Conservation (phyloP, 352 stramenopile species). For the Phytophthora cajani region DNA sequence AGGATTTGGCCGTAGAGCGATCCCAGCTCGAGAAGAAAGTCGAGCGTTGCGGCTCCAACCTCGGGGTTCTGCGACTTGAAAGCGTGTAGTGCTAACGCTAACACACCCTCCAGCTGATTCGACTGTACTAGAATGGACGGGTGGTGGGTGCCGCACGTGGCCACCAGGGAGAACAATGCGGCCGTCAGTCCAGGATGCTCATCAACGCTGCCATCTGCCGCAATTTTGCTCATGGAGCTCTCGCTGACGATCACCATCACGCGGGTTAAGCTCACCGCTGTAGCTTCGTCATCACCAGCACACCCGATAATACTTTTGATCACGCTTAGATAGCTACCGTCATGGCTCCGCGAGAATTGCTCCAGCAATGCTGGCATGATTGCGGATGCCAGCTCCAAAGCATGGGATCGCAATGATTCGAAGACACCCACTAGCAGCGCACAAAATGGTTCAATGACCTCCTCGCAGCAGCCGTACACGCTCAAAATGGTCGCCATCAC, state of each 20-base stretch:
- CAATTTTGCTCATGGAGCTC: slow-evolving; percentile 63
- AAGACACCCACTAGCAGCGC: slow-evolving; percentile 65
- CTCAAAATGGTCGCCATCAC: slow-evolving; percentile 59
- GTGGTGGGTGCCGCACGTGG: slow-evolving; percentile 57
- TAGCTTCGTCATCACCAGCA: slow-evolving; percentile 65
- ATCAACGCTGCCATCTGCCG: slow-evolving; percentile 53
- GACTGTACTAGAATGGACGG: slow-evolving; percentile 73
- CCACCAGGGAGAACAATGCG: slow-evolving; percentile 65
- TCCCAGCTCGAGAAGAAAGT: slow-evolving; percentile 70
- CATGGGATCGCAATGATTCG: slow-evolving; percentile 65
- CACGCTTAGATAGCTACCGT: slow-evolving; percentile 69
- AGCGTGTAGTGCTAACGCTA: slow-evolving; percentile 64
- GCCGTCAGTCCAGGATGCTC: slow-evolving; percentile 58
- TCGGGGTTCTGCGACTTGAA: slow-evolving; percentile 76
- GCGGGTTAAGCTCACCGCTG: slow-evolving; percentile 63
- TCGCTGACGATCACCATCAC: slow-evolving; percentile 71
- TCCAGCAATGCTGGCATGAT: slow-evolving; percentile 71
- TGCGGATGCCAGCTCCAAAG: slow-evolving; percentile 61
- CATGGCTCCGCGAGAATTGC: slow-evolving; percentile 65
- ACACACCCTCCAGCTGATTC: slow-evolving; percentile 68
- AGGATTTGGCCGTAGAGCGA: slow-evolving; percentile 78
- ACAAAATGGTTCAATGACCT: slow-evolving; percentile 68
- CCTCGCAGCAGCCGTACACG: slow-evolving; percentile 58
- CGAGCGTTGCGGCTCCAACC: slow-evolving; percentile 57
- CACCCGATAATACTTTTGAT: slow-evolving; percentile 77